Conservation (phyloP, 2,329 filamentous ascomycete species). For the Alternaria hordeiaustralica region DNA sequence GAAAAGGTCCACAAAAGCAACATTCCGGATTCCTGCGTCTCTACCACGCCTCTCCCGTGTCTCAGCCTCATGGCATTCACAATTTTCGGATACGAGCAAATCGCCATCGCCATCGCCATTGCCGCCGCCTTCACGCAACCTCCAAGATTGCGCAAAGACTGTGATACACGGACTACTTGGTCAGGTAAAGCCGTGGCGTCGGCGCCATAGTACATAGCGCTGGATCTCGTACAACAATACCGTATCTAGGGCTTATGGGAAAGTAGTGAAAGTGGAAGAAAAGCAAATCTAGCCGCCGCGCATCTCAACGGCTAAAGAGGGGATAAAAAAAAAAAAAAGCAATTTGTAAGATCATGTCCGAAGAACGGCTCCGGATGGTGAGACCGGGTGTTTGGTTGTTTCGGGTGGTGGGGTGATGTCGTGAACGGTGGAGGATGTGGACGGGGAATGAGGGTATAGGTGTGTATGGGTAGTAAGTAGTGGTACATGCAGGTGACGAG, state of each 20-base stretch:
- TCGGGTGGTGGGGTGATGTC: not conserved
- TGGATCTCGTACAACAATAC: slow-evolving; percentile 1
- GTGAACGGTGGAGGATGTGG: not conserved
- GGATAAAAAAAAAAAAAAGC: not conserved
- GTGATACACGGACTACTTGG: not conserved
- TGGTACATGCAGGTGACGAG: not conserved
- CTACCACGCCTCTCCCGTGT: not conserved
- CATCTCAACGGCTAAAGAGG: not conserved
- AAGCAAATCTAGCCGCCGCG: not conserved
- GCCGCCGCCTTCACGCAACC: not conserved
- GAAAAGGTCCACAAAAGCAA: not conserved
- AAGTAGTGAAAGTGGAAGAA: not conserved
- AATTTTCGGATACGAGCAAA: not conserved
- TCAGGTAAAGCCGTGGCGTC: not conserved
- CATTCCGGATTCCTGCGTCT: not conserved
- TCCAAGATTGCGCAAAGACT: not conserved
- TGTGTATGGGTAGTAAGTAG: not conserved
- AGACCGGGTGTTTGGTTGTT: not conserved
- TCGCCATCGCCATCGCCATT: not conserved
- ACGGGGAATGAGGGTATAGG: not conserved
- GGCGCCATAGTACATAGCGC: not conserved
- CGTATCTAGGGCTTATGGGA: not conserved
- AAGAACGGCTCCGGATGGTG: not conserved
- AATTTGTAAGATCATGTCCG: not conserved
- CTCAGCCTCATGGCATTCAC: not conserved